Base-by-base conservation (phyloP, 768 basidiomycete species). In the Pleurotus cornucopiae region DNA sequence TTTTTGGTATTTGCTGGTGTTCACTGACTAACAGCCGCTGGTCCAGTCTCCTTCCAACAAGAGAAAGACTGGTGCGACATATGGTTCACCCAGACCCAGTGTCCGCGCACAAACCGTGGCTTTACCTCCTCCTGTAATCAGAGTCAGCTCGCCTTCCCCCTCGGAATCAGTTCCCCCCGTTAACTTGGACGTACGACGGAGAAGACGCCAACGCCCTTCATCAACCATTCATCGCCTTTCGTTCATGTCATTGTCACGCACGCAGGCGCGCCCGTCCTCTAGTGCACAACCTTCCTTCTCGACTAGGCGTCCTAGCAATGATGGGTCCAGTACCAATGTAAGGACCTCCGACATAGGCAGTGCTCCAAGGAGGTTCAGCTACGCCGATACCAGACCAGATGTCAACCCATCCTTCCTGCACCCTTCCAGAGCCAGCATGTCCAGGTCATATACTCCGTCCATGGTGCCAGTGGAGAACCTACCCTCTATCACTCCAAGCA, bases 261-360 rank as follows among this genome's bases (percentile, higher is more conserved):
- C 39, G 39, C 30, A 45, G 18, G 38, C 58, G 34, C 41, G 58
- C 30, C 40, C 58, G 44, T 40, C 54, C 21, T 58, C 58, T 14
- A n/a, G 41, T 44, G n/a, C 41, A 44, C 20, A 6, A 44, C 41
- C 58, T 6, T 47, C 14, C 48, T 26, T 26, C 48, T 13, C 55
- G 6, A 46, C 38, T 37, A 14, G 47, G 14, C 39, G 46, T 49
- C 48, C 26, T n/a, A 26, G 14, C 30, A 14, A n/a, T 34, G 48
- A 14, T 34, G 20, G 5, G 30, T 26, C 48, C 26, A 49, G n/a
- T 26, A 11, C 20, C 25, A 23, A 7, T 4, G 14, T 26, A n/a
- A 49, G 26, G 14, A 12, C 48, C 30, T 49, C 48, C 14, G 4
- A 49, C 20, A 11, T 30, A 14, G 48, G 18, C 39, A 26, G 25